Conservation (phyloP, 2,329 filamentous ascomycete species). For the Aspergillus pseudotamarii region DNA sequence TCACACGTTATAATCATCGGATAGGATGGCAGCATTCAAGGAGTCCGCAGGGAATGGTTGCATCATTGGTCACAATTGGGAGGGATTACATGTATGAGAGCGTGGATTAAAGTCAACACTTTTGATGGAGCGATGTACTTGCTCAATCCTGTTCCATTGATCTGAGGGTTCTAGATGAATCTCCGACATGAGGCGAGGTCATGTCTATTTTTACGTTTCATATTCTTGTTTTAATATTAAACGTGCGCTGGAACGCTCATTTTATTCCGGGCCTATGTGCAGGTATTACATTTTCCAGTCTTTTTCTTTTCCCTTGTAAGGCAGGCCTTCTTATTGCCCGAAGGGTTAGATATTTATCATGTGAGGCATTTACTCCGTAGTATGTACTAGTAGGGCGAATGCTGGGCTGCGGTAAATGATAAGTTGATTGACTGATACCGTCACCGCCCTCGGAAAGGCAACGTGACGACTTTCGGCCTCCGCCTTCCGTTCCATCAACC, state of each 20-base stretch:
- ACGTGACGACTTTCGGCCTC: constrained; percentile 26
- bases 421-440: not conserved
- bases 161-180: constrained; percentile 15
- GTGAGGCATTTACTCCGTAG: not conserved
- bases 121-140: constrained; percentile 12
- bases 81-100: constrained; percentile 12
- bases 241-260: constrained; percentile 24
- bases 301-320: not conserved
- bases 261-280: constrained; percentile 8
- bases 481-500: constrained; percentile 3
- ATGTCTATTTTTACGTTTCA: constrained; percentile 21
- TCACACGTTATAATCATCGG: constrained; percentile 15
- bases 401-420: not conserved
- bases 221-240: constrained; percentile 24
- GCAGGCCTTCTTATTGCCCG: not conserved
- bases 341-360: not conserved
- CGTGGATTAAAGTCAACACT: constrained; percentile 9
- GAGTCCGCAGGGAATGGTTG: constrained; percentile 23
- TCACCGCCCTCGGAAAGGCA: constrained; percentile 22
- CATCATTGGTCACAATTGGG: constrained; percentile 24
- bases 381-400: not conserved
- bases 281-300: not conserved
- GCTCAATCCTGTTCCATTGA: constrained; percentile 4
- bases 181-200: constrained; percentile 4
- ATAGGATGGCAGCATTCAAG: constrained; percentile 25